These are phyloP conservation scores for Arthrobotrys megalospora DNA, from an alignment of 2,329 filamentous ascomycete genomes.

Conservation along the genomic window DNA sequence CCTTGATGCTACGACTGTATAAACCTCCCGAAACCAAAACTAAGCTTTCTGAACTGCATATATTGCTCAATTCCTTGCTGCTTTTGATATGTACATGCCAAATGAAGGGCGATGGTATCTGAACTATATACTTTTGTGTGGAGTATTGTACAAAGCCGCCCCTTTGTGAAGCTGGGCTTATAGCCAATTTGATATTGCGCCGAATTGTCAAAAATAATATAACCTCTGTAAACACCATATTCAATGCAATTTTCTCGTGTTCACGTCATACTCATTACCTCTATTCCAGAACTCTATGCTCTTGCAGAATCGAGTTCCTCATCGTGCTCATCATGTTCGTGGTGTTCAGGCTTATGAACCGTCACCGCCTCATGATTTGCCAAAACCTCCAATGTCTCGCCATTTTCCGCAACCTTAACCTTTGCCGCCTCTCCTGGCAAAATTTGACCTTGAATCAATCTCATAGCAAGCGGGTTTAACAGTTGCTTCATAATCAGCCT, in stretches of 20 bases:
- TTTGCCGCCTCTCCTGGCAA: slow-evolving; percentile 81
- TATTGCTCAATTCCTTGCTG: slow-evolving; percentile 1
- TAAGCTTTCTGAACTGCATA: too few species aligned
- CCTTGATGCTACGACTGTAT: too few species aligned
- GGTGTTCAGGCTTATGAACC: slow-evolving; percentile 11
- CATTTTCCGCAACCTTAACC: slow-evolving; percentile 78
- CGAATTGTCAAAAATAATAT: slow-evolving; percentile 9
- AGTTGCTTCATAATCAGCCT: slow-evolving; percentile 91
- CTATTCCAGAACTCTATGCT: slow-evolving; percentile 5
- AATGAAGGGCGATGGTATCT: slow-evolving; percentile 29
- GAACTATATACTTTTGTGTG: slow-evolving; percentile 38
- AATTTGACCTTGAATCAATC: slow-evolving; percentile 88
- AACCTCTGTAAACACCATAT: slow-evolving; percentile 5
- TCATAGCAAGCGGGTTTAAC: slow-evolving; percentile 87
- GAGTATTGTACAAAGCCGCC: slow-evolving; percentile 25
- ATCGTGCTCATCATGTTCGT: slow-evolving; percentile 24
- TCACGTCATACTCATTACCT: too few species aligned
- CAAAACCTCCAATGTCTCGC: slow-evolving; percentile 73
- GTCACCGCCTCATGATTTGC: slow-evolving; percentile 54
- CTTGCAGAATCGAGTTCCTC: slow-evolving; percentile 17
- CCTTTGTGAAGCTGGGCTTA: not conserved
- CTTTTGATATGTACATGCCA: slow-evolving; percentile 25
- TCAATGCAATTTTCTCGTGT: slow-evolving; percentile 1
- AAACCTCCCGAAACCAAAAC: too few species aligned
- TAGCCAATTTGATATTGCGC: slow-evolving; percentile 18